Conservation (phyloP, 1,139 yeast genomes). For the Meyerozyma athensensis region DNA sequence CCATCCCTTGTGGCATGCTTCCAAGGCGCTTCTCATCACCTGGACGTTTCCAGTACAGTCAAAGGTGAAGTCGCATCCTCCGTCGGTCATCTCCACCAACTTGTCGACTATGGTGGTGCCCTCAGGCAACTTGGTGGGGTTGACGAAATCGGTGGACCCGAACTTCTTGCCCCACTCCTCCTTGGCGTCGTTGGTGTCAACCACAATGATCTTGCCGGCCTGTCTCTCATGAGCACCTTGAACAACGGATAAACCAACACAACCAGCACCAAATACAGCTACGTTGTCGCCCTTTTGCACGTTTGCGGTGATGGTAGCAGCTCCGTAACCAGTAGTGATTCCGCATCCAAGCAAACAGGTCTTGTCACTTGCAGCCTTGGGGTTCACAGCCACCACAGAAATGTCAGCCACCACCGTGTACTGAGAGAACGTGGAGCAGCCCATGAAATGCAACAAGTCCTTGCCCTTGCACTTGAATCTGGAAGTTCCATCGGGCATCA, state of each 20-base stretch:
- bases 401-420: constrained; percentile 97
- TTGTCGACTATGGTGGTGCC: constrained; percentile 79
- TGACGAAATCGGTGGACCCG: constrained; percentile 94
- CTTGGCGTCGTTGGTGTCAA: constrained; percentile 83
- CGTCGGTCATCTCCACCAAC: constrained; percentile 86
- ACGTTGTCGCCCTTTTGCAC: constrained; percentile 90
- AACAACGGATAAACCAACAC: constrained; percentile 92
- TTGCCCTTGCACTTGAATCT: constrained; percentile 85
- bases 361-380: constrained; percentile 76
- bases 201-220: constrained; percentile 78
- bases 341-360: constrained; percentile 97
- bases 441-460: constrained; percentile 88
- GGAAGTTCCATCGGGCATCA: constrained; percentile 93
- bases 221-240: constrained; percentile 88
- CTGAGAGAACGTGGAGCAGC: constrained; percentile 93
- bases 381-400: constrained; percentile 90
- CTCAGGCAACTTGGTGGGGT: constrained; percentile 70
- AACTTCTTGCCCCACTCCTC: constrained; percentile 81
- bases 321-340: constrained; percentile 97
- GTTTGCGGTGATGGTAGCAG: constrained; percentile 91
- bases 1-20: constrained; percentile 99
- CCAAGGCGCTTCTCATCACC: constrained; percentile 94
- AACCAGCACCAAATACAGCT: constrained; percentile 96
- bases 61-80: constrained; percentile 92
- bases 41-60: constrained; percentile 96